Evolutionary conservation across 164 flowering plant genomes (phyloP), one percentile per base, ranked within the genome.

Genomic region (Stephania yunnanensis): DNA sequence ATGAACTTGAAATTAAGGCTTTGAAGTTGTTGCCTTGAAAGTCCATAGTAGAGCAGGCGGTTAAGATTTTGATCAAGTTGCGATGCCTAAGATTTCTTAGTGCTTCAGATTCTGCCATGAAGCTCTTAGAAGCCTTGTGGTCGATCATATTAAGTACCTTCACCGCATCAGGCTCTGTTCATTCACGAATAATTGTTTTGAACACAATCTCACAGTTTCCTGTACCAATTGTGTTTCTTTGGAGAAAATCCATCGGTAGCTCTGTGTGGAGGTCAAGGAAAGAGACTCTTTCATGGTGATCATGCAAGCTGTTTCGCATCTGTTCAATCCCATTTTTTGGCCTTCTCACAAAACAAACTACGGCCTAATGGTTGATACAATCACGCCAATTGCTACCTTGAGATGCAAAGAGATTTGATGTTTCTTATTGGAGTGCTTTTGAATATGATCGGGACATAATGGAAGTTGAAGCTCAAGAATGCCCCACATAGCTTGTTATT

Each of bases 21-120:
- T 75, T 75, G 68, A 75, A 75, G 53, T 75, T 73, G 22, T 75
- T 44, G 1, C 64, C 76, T 30, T 74, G 31, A 74, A 31, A 74
- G 30, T 74, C 76, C 10, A 68, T 36, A 30, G 73, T 70, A 69
- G 77, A 58, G 78, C 78, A 76, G 31, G 36, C 46, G 22, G 73
- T 70, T 13, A 76, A 4, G 45, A 76, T 61, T 25, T 70, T 76
- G 1, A 76, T 1, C 15, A 76, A 65, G 61, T 76, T 58, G 0
- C 61, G 73, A 6, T 76, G 73, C 1, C 74, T 53, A 22, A 76
- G 45, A n/a, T 55, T 61, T 70, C 78, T 58, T 44, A 58, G 46
- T 12, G 44, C 69, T n/a, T 70, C 10, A 69, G 72, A 75, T 69
- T 75, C 77, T 1, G 66, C 48, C 1, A 36, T 17, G 22, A 75